Conservation (phyloP, 2,329 filamentous ascomycete genomes). For the Pyricularia sp. region DNA sequence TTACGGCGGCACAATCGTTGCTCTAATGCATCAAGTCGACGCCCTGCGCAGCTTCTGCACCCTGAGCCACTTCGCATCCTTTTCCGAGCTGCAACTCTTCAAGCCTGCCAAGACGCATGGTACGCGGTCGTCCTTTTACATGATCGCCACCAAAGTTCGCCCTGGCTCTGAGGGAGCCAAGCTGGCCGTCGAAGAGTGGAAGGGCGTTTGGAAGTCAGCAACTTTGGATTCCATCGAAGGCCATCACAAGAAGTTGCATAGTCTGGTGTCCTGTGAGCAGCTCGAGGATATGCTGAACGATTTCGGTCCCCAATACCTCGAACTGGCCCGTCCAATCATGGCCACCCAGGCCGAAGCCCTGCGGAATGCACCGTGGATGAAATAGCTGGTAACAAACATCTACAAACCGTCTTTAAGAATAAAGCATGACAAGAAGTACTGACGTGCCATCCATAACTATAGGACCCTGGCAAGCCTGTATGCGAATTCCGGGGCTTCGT, state of each 20-base stretch:
- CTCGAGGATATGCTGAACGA: slow-evolving; percentile 20
- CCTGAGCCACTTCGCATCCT: slow-evolving; percentile 17
- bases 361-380: slow-evolving; percentile 4
- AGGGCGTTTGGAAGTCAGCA: slow-evolving; percentile 25
- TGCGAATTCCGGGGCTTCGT: not conserved
- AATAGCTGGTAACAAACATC: not conserved
- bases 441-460: not conserved
- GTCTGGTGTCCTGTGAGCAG: slow-evolving; percentile 6
- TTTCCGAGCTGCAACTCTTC: slow-evolving; percentile 30
- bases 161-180: slow-evolving; percentile 19
- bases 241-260: slow-evolving; percentile 3
- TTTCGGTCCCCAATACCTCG: slow-evolving; percentile 24
- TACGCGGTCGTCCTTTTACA: slow-evolving; percentile 41
- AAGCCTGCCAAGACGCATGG: slow-evolving; percentile 32
- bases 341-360: slow-evolving; percentile 21
- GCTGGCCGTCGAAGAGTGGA: slow-evolving; percentile 28
- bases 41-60: slow-evolving; percentile 14
- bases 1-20: slow-evolving; percentile 37
- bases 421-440: not conserved
- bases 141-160: slow-evolving; percentile 35
- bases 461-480: not conserved
- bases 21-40: slow-evolving; percentile 40
- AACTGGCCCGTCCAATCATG: slow-evolving; percentile 23
- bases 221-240: slow-evolving; percentile 26
- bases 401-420: no score